Evolutionary conservation across 1,284 basidiomycete species (phyloP).

Genomic region (Polyporus tsugae): DNA sequence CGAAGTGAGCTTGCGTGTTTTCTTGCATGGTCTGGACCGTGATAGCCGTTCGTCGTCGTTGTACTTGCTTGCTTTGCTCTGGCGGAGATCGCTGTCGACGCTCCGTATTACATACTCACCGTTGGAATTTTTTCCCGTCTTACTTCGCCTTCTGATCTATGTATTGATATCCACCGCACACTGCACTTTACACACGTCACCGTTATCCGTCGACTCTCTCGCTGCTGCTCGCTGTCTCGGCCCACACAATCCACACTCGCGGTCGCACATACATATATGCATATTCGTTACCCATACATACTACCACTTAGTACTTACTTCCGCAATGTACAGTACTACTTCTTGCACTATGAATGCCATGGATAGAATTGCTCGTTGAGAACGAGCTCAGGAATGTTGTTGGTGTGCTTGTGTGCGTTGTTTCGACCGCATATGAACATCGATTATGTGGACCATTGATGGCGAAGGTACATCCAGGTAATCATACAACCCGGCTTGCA

Average conservation of each 20-base stretch:
- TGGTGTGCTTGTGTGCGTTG: background rate
- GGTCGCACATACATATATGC: background rate
- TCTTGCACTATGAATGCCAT: conserved; percentile 16
- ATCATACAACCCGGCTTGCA: background rate
- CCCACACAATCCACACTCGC: conserved; percentile 3
- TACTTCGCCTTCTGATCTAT: conserved; percentile 3
- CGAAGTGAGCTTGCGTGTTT: conserved; percentile 17
- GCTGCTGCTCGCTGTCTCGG: background rate
- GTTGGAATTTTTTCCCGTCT: background rate
- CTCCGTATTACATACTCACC: background rate
- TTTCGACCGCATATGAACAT: background rate
- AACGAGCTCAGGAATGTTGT: background rate
- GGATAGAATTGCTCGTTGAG: conserved; percentile 10
- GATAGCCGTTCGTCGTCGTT: background rate
- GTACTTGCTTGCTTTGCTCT: conserved; percentile 12
- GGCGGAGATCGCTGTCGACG: background rate
- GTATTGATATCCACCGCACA: conserved; percentile 10
- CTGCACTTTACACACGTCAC: conserved; percentile 1
- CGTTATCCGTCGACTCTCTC: background rate
- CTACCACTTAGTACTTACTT: conserved; percentile 12
- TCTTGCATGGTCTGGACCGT: conserved; percentile 5
- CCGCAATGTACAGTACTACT: conserved; percentile 12
- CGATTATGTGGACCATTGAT: background rate
- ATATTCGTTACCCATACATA: conserved; percentile 12
- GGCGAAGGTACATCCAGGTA: background rate